Evolutionary conservation across 371 early-diverging fungal species (phyloP), one percentile per base, ranked within the genome.

Genomic region (Lichtheimia hyalospora): DNA sequence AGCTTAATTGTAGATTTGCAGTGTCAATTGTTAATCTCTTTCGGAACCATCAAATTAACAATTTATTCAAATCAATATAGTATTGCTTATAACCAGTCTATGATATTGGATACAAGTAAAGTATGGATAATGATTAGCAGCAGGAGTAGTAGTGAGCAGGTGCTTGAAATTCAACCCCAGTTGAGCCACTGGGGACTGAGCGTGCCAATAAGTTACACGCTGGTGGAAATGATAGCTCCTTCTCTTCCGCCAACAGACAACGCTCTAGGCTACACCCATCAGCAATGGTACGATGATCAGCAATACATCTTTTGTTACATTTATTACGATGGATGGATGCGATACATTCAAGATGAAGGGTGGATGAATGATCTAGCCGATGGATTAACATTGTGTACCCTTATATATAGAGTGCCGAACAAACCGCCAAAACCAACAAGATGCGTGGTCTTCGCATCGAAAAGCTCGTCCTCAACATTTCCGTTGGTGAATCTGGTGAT

Each of bases 401-500:
- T 6, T n/a, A 46, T 16, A 18, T 44, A 46, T 51, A 64, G 64
- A 64, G 64, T 46, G 46, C 46, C 46, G 46, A 46, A n/a, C 46
- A 46, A 21, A n/a, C n/a, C 18, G 21, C 46, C 46, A 46, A 46
- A 21, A 46, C 46, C 46, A 46, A 46, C 46, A 46, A 46, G 46
- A 46, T 46, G 46, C n/a, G 21, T 5, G n/a, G 7, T 13, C 46
- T 98, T 69, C 85, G 85, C 73, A 93, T 98, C 69, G 93, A 96
- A 84, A 99, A 99, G 88, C 92, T 99, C 71, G 95, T 94, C 80
- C 91, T 99, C 74, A 97, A 97, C 91, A 94, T 94, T 71, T 96
- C 93, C 77, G 96, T 96, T 57, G 97, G 98, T 58, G 96, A 98
- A 82, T 96, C 96, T 67, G 99, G 98, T 75, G 99, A 98, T 85